A percentile compares a stretch with the other conserved stretches of the same genome.
These are phyloP conservation scores for Camellia sinensis DNA, from an alignment of 148 eudicot species.

Conservation along the genomic window DNA sequence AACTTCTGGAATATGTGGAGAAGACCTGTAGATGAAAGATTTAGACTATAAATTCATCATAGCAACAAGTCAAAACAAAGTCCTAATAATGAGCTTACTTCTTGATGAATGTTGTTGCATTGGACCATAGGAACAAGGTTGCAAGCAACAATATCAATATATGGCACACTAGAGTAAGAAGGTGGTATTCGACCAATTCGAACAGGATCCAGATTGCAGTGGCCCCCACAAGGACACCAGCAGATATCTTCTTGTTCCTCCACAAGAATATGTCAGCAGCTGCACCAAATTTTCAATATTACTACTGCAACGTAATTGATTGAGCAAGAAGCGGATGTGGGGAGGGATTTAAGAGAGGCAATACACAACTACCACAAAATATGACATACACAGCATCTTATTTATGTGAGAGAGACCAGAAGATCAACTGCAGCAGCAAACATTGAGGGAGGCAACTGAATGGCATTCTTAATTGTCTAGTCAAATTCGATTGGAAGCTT, in stretches of 20 bases:
- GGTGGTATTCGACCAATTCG: constrained; percentile 56
- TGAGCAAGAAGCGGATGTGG: neutral
- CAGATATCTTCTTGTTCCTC: constrained; percentile 71
- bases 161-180: constrained; percentile 65
- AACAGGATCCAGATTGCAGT: constrained; percentile 63
- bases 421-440: no score
- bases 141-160: constrained; percentile 51
- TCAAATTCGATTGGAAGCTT: no score
- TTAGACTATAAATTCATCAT: neutral
- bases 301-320: neutral
- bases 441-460: no score
- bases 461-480: no score
- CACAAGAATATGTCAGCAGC: constrained; percentile 72
- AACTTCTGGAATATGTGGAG: constrained; percentile 54
- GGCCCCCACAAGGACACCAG: constrained; percentile 48
- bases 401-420: no score
- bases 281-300: constrained; percentile 19
- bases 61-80: neutral
- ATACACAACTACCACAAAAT: neutral
- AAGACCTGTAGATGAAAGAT: constrained; percentile 29
- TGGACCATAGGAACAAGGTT: constrained; percentile 57
- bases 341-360: neutral
- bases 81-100: constrained; percentile 12
- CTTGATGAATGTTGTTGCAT: constrained; percentile 47
- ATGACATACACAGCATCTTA: neutral